Evolutionary conservation across 2,329 filamentous ascomycete species (phyloP), one percentile per base, ranked within the genome.

Genomic region (Claviceps capensis): DNA sequence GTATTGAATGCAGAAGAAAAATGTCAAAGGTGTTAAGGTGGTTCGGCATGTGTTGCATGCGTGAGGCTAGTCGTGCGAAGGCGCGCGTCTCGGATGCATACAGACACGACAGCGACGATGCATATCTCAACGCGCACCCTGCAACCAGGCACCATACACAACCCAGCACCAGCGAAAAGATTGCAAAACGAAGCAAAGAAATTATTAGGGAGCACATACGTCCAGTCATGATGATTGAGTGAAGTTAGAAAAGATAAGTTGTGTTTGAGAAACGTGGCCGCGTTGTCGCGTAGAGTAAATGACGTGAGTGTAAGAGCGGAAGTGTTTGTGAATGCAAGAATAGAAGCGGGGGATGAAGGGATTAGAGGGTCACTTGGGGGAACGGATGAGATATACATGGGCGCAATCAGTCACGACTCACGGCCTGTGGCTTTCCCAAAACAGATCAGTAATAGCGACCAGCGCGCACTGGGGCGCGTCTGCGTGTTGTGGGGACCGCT

Each of bases 191-290:
- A 14, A 22, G 53, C 58, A 41, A 48, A 55, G 49, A 58, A 54
- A 54, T 36, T 22, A 37, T 48, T 22, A 22, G 22, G 54, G 46
- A 42, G 1, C 63, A 82, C 81, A 82, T 78, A 83, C 81, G 81
- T 81, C 81, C 81, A 82, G 81, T 83, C 81, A 84, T 85, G 56
- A 71, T 82, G 78, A 75, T 69, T 63, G 62, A 61, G 61, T 11
- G 30, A 11, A 11, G 30, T 34, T 11, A 64, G 43, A 14, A 51
- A 34, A 40, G 26, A 59, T 58, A 36, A 49, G 40, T 41, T 45
- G 40, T 43, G 34, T 5, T 19, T 17, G 9, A 45, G 23, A 43
- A 9, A 58, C 56, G 47, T 34, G 22, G 9, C 23, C n/a, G 45
- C 8, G 34, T 22, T 11, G 3, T 5, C 30, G 17, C 45, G 45